Evolutionary conservation across 1,139 yeast genomes (phyloP), one percentile per base, ranked within the genome.

Genomic region (Diutina rugosa): DNA sequence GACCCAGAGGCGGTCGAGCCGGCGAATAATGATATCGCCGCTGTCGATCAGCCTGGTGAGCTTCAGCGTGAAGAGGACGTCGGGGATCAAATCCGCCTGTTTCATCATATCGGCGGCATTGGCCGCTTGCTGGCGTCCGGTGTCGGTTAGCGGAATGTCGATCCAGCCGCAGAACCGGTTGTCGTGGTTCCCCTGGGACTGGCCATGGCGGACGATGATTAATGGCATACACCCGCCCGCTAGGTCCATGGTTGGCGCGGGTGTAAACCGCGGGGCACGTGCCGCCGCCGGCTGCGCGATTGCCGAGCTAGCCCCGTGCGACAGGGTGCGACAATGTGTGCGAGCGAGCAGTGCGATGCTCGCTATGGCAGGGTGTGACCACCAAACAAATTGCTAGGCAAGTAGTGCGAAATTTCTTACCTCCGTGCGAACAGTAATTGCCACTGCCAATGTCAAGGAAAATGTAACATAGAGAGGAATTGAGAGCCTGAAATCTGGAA

Each of bases 111-210:
- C 65, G 0, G 85, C 88, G 1, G 90, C 85, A 56, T 76, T 69
- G 9, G 64, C 64, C 1, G 95, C 95, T 65, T 87, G 93, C 10
- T 69, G 62, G 59, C 74, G 69, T 2, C 95, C 95, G 59, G 78
- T 79, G 1, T 71, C 76, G 4, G 88, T 80, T 57, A 87, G 69
- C 46, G 79, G 78, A 10, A 86, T 81, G 67, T 87, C 93, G n/a
- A 85, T 78, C 95, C 95, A 87, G 1, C 95, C 95, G 64, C 93
- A 85, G 66, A 87, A 87, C 60, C 78, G 74, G 65, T 85, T 82
- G 57, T 78, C 80, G 61, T 84, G 80, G 65, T 87, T 87, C 79
- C 88, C 81, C 64, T 82, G 80, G 21, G 89, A 82, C 64, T 87
- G 87, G 2, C 95, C 95, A 64, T 87, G 95, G 62, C 95, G 78